Evolutionary conservation across 176 grass and related monocot genomes (phyloP).

Genomic region (Chrysopogon serrulatus): DNA sequence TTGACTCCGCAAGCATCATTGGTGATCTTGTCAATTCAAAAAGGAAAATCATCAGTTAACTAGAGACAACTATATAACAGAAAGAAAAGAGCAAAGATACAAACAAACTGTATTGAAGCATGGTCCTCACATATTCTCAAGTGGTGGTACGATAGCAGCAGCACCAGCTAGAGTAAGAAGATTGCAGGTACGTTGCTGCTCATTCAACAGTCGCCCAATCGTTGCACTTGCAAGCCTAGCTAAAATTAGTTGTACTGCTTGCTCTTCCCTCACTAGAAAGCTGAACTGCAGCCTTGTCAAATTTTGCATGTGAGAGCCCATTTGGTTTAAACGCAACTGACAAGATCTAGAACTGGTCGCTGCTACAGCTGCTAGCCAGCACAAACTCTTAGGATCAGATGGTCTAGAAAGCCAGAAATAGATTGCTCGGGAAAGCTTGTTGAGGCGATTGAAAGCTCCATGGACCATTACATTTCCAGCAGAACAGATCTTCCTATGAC

Average conservation of each 20-base stretch:
- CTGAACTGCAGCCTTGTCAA: conserved; percentile 51
- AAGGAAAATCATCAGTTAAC: conserved; percentile 14
- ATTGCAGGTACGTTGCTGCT: conserved; percentile 38
- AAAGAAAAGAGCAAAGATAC: not conserved
- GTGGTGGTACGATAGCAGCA: conserved; percentile 44
- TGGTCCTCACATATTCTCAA: conserved; percentile 71
- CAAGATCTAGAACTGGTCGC: conserved; percentile 22
- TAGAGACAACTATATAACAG: not conserved
- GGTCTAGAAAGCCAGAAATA: conserved; percentile 60
- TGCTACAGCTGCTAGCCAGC: conserved; percentile 21
- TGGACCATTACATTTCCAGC: conserved; percentile 54
- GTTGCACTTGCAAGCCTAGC: conserved; percentile 54
- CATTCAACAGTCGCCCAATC: conserved; percentile 48
- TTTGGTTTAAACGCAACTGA: conserved; percentile 44
- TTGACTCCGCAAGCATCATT: conserved; percentile 61
- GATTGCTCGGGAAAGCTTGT: conserved; percentile 70
- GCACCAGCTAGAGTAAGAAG: conserved; percentile 63
- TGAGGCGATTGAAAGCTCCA: conserved; percentile 56
- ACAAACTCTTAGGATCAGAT: conserved; percentile 49
- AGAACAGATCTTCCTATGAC: conserved; percentile 51
- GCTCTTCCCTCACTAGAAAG: conserved; percentile 41
- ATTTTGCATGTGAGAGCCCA: conserved; percentile 48
- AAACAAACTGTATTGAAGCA: not conserved
- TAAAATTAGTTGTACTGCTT: conserved; percentile 49
- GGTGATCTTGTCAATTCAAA: conserved; percentile 63